Conservation (phyloP, 306 rosid genomes). For the Macrotyloma uniflorum region DNA sequence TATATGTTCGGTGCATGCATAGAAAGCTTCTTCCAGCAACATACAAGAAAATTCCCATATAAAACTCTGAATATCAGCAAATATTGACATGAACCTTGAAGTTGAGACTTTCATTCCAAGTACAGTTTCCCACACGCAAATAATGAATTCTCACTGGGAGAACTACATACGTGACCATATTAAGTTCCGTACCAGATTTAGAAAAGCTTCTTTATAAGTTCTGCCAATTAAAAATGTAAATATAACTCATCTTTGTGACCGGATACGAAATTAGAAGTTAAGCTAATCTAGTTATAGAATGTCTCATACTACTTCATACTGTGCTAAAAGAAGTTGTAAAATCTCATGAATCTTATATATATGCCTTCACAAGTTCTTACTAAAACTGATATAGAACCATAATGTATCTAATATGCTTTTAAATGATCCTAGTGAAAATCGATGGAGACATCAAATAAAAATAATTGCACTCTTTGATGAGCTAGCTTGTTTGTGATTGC, state of each 20-base stretch:
- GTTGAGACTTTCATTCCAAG: neutral
- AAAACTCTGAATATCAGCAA: neutral
- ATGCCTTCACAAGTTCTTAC: conserved; percentile 13
- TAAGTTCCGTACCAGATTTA: neutral
- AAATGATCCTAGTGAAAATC: conserved; percentile 32
- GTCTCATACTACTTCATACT: neutral
- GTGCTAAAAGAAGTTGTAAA: neutral
- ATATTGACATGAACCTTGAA: neutral
- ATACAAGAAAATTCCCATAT: neutral
- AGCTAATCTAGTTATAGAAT: neutral
- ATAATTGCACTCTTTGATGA: conserved; percentile 17
- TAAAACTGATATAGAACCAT: conserved; percentile 2
- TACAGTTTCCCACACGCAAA: neutral
- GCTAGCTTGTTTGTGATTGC: conserved; percentile 18
- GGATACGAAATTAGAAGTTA: too few species aligned
- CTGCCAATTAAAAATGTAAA: neutral
- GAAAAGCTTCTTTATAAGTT: neutral
- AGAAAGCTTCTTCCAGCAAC: neutral
- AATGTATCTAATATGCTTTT: neutral
- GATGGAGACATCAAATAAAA: conserved; percentile 15
- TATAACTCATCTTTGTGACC: neutral
- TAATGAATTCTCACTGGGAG: neutral
- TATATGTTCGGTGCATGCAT: neutral
- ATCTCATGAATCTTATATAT: neutral
- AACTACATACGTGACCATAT: neutral